A percentile compares a stretch with the other conserved stretches of the same genome.
Conservation (phyloP, 345 rosid species). For the Salix dunnii region DNA sequence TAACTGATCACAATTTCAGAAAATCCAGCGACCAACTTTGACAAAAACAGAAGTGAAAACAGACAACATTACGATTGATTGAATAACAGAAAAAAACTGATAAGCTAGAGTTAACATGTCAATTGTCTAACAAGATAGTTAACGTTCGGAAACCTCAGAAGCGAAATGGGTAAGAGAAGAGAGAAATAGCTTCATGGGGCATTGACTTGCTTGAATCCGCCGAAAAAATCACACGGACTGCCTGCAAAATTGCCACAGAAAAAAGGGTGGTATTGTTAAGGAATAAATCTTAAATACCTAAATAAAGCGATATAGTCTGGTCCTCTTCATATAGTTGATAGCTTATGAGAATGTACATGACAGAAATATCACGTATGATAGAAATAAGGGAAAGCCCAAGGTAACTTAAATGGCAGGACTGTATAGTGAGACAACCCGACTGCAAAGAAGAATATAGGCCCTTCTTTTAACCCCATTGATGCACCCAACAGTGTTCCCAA, state of each 20-base stretch:
- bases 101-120: no score
- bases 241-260: constrained; percentile 42
- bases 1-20: no score
- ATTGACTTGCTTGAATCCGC: constrained; percentile 64
- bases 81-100: no score
- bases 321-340: not conserved
- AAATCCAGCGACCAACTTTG: no score
- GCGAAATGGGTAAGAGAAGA: not conserved
- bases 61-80: no score
- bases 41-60: no score
- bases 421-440: constrained; percentile 80
- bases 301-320: not conserved
- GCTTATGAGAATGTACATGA: no score
- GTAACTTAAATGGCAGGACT: constrained; percentile 28
- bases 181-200: not conserved
- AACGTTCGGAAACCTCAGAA: not conserved
- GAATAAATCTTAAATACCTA: not conserved
- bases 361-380: no score
- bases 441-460: constrained; percentile 85
- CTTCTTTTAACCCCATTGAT: constrained; percentile 85
- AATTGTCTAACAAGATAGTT: not conserved
- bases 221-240: constrained; percentile 70
- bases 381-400: not conserved
- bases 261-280: not conserved
- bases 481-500: constrained; percentile 89